Base-by-base conservation (phyloP, 1,284 basidiomycete species). In the Laetiporus sulphureus region DNA sequence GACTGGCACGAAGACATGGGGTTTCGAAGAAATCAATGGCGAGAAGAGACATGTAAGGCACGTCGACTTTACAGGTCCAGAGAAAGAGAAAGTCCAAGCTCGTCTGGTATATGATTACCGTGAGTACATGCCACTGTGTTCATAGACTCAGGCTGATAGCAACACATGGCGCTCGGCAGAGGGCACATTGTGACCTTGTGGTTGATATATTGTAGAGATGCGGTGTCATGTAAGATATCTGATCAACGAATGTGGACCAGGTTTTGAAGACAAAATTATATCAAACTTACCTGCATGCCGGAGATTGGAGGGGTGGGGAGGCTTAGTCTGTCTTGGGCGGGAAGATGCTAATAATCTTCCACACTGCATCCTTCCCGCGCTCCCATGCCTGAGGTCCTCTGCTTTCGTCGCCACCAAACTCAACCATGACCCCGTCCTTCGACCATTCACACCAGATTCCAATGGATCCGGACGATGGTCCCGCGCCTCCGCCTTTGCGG, bases 361-460 rank as follows among this genome's bases (percentile, higher is more conserved):
- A 91, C 1, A 71, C 57, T 1, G 85, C 82, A 52, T 87, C 83
- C 51, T 83, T 88, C 7, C 88, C 88, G 47, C 73, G 72, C 52
- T 91, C 88, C 89, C 88, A 91, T 49, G 86, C 87, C 47, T 85
- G 78, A 3, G 83, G 79, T 2, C 88, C 88, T 44, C 72, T 74
- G 11, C 84, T 79, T 49, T 84, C 77, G 36, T 75, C 72, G 2
- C 84, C 86, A 1, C 83, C 84, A 62, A 89, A 89, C 56, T 91
- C 88, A 13, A 89, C 74, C 81, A 89, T 83, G 19, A 91, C 56
- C 1, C 88, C 88, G 42, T 83, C 72, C 45, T 66, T 71, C n/a
- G 76, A 71, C 90, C 90, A 94, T 60, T 94, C 91, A 51, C 90
- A 85, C 87, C 89, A 95, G 47, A 93, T 91, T 15, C 80, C 81